Conservation (phyloP, 805 yeast genomes). For the Saturnispora saitoi region DNA sequence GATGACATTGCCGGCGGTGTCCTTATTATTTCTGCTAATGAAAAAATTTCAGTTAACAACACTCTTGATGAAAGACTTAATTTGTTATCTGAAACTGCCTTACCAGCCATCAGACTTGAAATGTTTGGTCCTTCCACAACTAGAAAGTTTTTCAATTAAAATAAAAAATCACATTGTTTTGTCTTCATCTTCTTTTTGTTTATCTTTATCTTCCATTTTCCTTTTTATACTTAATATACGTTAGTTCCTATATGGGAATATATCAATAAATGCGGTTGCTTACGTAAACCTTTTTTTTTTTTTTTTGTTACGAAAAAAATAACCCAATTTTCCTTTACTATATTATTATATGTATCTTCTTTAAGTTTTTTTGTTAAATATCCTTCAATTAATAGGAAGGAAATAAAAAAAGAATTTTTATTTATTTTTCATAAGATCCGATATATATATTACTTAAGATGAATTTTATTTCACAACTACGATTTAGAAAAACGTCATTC, state of each 20-base stretch:
- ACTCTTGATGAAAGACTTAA: constrained; percentile 91
- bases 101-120: constrained; percentile 88
- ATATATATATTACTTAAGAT: background rate
- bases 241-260: background rate
- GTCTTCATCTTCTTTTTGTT: background rate
- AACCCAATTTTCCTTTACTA: too few species aligned
- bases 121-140: constrained; percentile 77
- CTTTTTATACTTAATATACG: background rate
- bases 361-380: too few species aligned
- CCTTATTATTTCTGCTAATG: constrained; percentile 55
- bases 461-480: background rate
- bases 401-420: too few species aligned
- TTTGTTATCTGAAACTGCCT: constrained; percentile 70
- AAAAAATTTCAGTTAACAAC: constrained; percentile 84
- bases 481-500: background rate
- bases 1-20: constrained; percentile 80
- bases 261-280: background rate
- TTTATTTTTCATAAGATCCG: too few species aligned
- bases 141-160: constrained; percentile 84
- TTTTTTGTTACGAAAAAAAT: too few species aligned
- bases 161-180: constrained; percentile 1
- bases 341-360: too few species aligned
- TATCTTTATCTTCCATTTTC: background rate
- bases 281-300: background rate
- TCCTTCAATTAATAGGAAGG: too few species aligned